Evolutionary conservation across 2,329 filamentous ascomycete genomes (phyloP), one percentile per base, ranked within the genome.

Genomic region (Aspergillus tamarii): DNA sequence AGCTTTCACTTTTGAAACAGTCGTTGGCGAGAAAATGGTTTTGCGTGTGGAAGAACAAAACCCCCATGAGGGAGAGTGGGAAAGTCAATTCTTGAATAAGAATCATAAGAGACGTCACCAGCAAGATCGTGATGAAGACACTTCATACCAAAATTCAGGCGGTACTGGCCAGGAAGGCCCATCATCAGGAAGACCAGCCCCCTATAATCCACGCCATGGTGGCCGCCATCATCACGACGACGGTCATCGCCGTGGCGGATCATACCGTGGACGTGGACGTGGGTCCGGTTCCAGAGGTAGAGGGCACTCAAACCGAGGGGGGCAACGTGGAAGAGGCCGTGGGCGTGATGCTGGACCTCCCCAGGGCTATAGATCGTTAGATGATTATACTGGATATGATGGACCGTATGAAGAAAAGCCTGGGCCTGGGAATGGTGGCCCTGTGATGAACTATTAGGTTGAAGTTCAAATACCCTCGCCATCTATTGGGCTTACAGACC

Each of bases 1-100:
- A 71, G 84, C 88, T 0, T 88, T 94, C 72, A 84, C 88, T 7
- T 93, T 98, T 71, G 92, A 96, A 66, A 93, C 91, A 0, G 88
- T 87, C 0, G 92, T 98, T 1, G 91, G 91, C 21, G 94, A 98
- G 79, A 97, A 96, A 80, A 87, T 92, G 19, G 84, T 95, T 67
- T 80, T 98, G 58, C 87, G 91, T 1, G 89, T 98, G 54, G 93
- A 97, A 76, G 84, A 88, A 59, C 91, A 94, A 81, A 77, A 88
- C 57, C 80, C 82, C 3, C 77, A 80, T 28, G 88, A 91, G 70
- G 87, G 86, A 66, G 85, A 88, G 66, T 88, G 88, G 72, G 88
- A 91, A 69, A 86, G 84, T 70, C 79, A 86, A 21, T 88, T 88
- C 67, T 82, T 84, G 36, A 89, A 86, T 72, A 90, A 85, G 73